Base-by-base conservation (phyloP, 2,329 filamentous ascomycete species). In the Xylaria sp. region DNA sequence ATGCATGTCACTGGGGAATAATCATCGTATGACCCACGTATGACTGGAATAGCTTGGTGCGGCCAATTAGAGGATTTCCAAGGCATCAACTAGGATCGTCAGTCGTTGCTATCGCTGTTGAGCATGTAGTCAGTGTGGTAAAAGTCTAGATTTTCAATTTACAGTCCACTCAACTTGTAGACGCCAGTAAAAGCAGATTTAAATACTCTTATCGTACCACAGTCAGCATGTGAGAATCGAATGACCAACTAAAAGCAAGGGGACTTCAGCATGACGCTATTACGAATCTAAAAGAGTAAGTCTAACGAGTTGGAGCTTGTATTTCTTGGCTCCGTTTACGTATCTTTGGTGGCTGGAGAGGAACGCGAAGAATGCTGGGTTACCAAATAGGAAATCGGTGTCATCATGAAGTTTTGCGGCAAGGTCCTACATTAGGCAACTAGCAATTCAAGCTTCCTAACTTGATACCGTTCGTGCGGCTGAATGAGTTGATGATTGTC, bases 371-470 rank as follows among this genome's bases (percentile, higher is more conserved):
- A 41, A 30, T 30, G 32, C 10, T 18, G 43, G 52, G 18, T 57
- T 39, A 23, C 50, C 30, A 36, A 39, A 60, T 1, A 12, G 43
- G 13, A n/a, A 25, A 9, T 23, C 13, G n/a, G 32, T 52, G 30
- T 25, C 39, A 45, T 25, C 10, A 52, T 64, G 25, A 28, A 8
- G 23, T 2, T 9, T 58, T 30, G 23, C 5, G 18, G 50, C 23
- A 36, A 30, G 52, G 39, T 18, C 18, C 48, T 18, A 15, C 32
- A 13, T 23, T 20, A 63, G 52, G 52, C 32, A 58, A 28, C 10
- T 25, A 13, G 20, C 43, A 43, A 55, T 57, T 41, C 52, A 50
- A 50, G 23, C 32, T 46, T 36, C 50, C 30, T 28, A 63, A 25
- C 48, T 39, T 15, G 9, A 57, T 30, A 20, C 50, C 7, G 36